These are phyloP conservation scores for Thalassiosira mediterranea DNA, from an alignment of 352 stramenopile species.

Conservation along the genomic window DNA sequence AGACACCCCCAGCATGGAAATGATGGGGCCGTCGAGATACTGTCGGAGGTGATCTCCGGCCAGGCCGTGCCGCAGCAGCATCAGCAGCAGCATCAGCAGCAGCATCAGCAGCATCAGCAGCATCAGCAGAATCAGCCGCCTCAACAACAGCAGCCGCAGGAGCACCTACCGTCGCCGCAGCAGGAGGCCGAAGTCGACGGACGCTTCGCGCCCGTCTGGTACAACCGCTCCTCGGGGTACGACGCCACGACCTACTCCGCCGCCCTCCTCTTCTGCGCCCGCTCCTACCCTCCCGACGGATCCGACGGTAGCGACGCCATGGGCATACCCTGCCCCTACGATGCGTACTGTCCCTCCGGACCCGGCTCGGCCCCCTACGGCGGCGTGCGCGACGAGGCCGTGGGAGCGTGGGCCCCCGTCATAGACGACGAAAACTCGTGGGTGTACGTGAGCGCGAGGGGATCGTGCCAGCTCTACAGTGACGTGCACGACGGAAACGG, in stretches of 20 bases:
- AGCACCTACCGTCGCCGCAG: no score
- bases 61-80: no score
- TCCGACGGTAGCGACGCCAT: no score
- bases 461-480: neutral
- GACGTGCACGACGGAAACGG: neutral
- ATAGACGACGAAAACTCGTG: neutral
- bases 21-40: no score
- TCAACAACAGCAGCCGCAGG: no score
- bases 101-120: no score
- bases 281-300: no score
- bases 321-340: constrained; percentile 7
- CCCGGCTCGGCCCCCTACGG: constrained; percentile 1
- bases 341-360: constrained; percentile 15
- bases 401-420: neutral
- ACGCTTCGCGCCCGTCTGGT: neutral
- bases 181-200: no score
- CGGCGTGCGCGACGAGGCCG: constrained; percentile 1
- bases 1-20: no score
- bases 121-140: no score
- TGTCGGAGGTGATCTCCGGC: no score
- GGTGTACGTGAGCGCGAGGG: neutral
- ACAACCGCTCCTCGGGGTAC: neutral
- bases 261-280: constrained; percentile 2
- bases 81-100: no score
- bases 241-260: neutral